Conservation (phyloP, 2,329 filamentous ascomycete species). For the Fusarium nygamai region DNA sequence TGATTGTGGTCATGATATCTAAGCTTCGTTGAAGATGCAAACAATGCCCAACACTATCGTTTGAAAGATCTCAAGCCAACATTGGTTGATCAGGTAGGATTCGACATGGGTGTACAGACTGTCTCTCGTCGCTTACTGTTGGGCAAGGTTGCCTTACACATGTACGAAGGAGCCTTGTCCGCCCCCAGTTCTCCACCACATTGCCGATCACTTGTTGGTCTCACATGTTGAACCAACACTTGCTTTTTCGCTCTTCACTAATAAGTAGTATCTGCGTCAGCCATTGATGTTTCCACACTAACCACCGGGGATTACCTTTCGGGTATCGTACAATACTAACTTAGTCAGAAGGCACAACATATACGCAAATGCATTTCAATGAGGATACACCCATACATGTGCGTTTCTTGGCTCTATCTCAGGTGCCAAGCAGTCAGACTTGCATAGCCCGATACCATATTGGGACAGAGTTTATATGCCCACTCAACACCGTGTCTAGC, state of each 20-base stretch:
- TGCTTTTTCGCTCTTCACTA: neutral
- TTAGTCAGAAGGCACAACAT: neutral
- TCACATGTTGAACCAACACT: constrained; percentile 17
- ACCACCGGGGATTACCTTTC: constrained; percentile 8
- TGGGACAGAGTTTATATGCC: neutral
- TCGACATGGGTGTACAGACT: constrained; percentile 1
- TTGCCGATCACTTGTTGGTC: constrained; percentile 13
- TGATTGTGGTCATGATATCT: neutral
- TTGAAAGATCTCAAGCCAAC: constrained; percentile 29
- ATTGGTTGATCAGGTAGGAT: constrained; percentile 15
- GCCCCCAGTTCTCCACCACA: constrained; percentile 12
- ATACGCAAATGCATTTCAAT: constrained; percentile 5
- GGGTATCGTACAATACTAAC: constrained; percentile 4
- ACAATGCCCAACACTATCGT: constrained; percentile 25
- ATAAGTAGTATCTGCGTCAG: neutral
- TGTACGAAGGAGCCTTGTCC: constrained; percentile 7
- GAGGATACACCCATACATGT: neutral
- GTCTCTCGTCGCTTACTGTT: constrained; percentile 6
- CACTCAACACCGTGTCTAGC: neutral
- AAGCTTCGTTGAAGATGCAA: constrained; percentile 9
- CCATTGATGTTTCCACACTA: neutral
- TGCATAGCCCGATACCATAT: neutral
- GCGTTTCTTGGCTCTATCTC: constrained; percentile 4
- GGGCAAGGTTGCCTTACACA: constrained; percentile 11
- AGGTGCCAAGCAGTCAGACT: constrained; percentile 13